Evolutionary conservation across 116 monocot species (phyloP).

Genomic region (Phalaenopsis hybrid): DNA sequence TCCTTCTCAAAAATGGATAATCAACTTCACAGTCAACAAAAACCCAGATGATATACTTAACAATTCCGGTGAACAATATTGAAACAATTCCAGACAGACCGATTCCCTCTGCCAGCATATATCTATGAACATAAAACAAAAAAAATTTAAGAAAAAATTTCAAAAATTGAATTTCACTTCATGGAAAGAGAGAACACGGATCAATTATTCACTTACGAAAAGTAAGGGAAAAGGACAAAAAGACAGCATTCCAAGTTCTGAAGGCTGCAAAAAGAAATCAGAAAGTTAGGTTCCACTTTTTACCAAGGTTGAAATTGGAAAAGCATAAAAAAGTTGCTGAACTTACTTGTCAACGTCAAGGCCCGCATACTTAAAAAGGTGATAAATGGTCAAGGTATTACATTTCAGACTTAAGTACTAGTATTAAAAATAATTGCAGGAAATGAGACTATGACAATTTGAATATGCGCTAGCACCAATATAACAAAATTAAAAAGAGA

Average conservation of each 20-base stretch:
- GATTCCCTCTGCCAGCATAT: conserved; percentile 96
- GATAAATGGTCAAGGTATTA: conserved; percentile 55
- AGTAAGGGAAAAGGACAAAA: conserved; percentile 96
- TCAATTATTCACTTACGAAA: conserved; percentile 67
- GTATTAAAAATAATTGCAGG: too few relatives aligned
- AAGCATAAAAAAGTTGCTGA: conserved; percentile 13
- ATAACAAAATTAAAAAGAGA: too few relatives aligned
- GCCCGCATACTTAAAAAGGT: conserved; percentile 99
- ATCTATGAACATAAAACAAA: conserved; percentile 32
- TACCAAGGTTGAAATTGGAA: conserved; percentile 1
- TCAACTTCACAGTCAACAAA: not conserved
- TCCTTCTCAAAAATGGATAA: not conserved
- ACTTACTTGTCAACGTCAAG: conserved; percentile 91
- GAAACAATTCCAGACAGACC: conserved; percentile 98
- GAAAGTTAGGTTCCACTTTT: not conserved
- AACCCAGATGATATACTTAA: conserved; percentile 31
- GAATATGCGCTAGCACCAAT: too few relatives aligned
- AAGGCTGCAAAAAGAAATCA: conserved; percentile 49
- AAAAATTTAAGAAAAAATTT: not conserved
- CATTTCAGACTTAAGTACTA: not conserved
- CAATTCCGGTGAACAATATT: conserved; percentile 98
- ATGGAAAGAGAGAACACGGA: not conserved
- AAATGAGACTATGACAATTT: too few relatives aligned
- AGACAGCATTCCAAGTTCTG: conserved; percentile 98
- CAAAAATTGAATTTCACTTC: not conserved